Evolutionary conservation across 768 basidiomycete genomes (phyloP).

Genomic region (Calvatia gigantea): DNA sequence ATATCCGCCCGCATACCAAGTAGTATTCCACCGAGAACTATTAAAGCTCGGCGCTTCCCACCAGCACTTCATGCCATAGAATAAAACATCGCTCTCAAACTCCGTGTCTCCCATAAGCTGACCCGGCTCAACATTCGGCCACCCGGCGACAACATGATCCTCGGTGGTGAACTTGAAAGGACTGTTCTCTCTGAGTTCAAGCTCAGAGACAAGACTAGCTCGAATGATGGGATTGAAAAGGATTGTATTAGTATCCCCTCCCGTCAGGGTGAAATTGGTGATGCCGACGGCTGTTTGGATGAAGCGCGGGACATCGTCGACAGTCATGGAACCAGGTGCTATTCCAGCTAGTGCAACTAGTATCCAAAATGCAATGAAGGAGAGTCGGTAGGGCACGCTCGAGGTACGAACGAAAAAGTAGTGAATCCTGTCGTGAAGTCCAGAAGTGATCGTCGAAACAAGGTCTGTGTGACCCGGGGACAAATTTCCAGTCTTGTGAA

Average conservation of each 20-base stretch:
- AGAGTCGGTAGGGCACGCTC: not conserved
- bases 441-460: not conserved
- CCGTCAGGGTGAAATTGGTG: conserved; percentile 1
- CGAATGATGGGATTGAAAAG: not conserved
- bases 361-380: not conserved
- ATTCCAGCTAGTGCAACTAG: not conserved
- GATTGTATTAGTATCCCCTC: not conserved
- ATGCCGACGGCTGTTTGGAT: not conserved
- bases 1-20: conserved; percentile 1
- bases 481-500: not conserved
- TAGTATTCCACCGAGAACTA: not conserved
- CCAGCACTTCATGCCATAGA: not conserved
- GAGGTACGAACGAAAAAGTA: not conserved
- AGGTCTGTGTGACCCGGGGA: not conserved
- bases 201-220: not conserved
- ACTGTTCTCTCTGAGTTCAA: not conserved
- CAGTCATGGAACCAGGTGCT: not conserved
- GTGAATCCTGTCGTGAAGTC: not conserved
- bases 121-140: not conserved
- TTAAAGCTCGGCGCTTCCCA: not conserved
- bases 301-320: not conserved
- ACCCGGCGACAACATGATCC: not conserved
- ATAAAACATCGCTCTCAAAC: conserved; percentile 1
- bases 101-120: not conserved
- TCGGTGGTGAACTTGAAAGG: not conserved